Conservation (phyloP, 225 moss, liverwort and hornwort species). For the Takakia lepidozioides region DNA sequence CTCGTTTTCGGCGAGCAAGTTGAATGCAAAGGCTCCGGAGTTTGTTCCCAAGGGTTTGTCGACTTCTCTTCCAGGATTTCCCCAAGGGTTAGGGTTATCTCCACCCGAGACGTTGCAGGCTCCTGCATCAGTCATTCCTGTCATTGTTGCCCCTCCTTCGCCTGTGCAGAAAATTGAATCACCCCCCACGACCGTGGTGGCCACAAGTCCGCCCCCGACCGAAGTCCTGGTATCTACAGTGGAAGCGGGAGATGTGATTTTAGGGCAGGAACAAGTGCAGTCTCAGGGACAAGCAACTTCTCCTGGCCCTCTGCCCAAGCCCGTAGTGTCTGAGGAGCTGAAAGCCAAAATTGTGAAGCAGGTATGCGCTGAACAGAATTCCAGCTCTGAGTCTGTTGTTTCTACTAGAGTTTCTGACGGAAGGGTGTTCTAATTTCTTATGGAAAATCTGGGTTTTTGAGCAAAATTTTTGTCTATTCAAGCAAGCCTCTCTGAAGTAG, state of each 20-base stretch:
- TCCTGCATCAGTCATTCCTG: slow-evolving; percentile 42
- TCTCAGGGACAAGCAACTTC: too few species aligned
- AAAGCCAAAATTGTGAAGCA: slow-evolving; percentile 96
- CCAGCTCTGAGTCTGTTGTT: too few species aligned
- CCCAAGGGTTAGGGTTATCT: slow-evolving; percentile 34
- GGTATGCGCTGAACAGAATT: slow-evolving; percentile 42
- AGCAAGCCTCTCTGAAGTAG: too few species aligned
- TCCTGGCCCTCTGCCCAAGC: too few species aligned
- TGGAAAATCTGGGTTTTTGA: too few species aligned
- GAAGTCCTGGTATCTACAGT: slow-evolving; percentile 11
- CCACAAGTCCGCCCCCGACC: slow-evolving; percentile 35
- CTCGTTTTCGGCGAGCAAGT: slow-evolving; percentile 73
- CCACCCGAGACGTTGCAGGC: slow-evolving; percentile 40
- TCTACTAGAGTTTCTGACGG: too few species aligned
- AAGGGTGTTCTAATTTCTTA: too few species aligned
- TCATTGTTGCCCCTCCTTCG: slow-evolving; percentile 30
- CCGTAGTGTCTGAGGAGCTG: slow-evolving; percentile 81
- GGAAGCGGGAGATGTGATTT: slow-evolving; percentile 4
- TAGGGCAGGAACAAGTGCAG: slow-evolving; percentile 15
- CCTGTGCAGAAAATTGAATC: slow-evolving; percentile 33
- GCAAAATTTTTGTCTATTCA: too few species aligned
- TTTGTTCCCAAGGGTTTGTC: slow-evolving; percentile 77
- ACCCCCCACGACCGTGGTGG: slow-evolving; percentile 19
- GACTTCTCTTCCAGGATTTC: slow-evolving; percentile 35
- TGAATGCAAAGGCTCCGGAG: slow-evolving; percentile 84